Conservation (phyloP, 2,329 filamentous ascomycete genomes). For the Capronia epimyces region DNA sequence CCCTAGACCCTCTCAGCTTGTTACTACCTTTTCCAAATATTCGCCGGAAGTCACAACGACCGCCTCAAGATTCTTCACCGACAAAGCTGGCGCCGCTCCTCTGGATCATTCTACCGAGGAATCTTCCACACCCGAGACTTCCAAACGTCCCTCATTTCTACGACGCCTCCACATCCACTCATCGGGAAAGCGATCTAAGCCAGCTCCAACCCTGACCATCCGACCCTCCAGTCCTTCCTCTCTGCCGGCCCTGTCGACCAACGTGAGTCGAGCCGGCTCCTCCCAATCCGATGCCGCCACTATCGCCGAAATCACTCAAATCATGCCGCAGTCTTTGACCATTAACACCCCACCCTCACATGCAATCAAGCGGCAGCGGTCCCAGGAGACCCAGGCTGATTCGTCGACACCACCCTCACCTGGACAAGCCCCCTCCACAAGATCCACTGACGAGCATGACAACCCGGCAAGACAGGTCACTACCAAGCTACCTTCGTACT, state of each 20-base stretch:
- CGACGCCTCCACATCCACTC: constrained; percentile 27
- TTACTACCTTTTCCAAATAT: constrained; percentile 3
- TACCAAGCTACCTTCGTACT: constrained; percentile 26
- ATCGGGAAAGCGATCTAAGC: constrained; percentile 21
- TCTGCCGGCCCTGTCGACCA: constrained; percentile 14
- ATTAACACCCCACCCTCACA: constrained; percentile 19
- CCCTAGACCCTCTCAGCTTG: constrained; percentile 5
- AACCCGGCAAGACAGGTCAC: constrained; percentile 7
- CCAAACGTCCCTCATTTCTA: constrained; percentile 24
- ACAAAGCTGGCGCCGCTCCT: constrained; percentile 28
- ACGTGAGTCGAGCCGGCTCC: constrained; percentile 19
- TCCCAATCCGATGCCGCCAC: constrained; percentile 25
- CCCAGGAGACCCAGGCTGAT: constrained; percentile 15
- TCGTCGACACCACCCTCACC: constrained; percentile 7
- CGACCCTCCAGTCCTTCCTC: constrained; percentile 24
- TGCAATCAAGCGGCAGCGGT: constrained; percentile 25
- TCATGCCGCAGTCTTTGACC: constrained; percentile 26
- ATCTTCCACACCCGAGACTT: constrained; percentile 11
- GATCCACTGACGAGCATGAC: constrained; percentile 5
- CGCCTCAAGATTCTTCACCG: constrained; percentile 25
- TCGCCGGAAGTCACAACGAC: constrained; percentile 23
- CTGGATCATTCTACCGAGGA: constrained; percentile 25
- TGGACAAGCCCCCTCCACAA: constrained; percentile 11
- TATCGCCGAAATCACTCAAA: constrained; percentile 24
- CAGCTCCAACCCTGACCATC: constrained; percentile 20